Conservation (phyloP, 441 rosid species). For the Mallotus japonicus region DNA sequence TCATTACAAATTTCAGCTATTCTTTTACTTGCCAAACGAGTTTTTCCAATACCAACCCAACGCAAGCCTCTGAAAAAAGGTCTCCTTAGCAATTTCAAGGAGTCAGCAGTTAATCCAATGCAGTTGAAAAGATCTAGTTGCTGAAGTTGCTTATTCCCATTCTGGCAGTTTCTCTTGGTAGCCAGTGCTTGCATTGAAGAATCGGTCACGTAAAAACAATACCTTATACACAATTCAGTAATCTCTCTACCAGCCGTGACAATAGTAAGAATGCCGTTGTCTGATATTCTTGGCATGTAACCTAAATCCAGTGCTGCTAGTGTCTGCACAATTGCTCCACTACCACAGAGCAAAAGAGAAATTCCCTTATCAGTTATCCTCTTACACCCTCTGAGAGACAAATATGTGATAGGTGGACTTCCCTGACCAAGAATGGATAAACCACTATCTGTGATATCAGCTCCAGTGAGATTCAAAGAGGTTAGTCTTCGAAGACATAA, state of each 20-base stretch:
- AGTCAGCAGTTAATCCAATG: conserved; percentile 41
- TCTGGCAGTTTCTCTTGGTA: conserved; percentile 34
- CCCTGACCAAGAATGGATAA: conserved; percentile 45
- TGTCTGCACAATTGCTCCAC: conserved; percentile 44
- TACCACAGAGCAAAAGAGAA: conserved; percentile 37
- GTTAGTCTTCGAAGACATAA: conserved; percentile 43
- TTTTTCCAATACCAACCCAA: conserved; percentile 62
- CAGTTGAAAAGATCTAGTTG: conserved; percentile 59
- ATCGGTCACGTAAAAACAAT: conserved; percentile 53
- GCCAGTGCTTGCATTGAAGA: conserved; percentile 48
- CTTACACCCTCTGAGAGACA: conserved; percentile 64
- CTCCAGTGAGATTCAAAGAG: conserved; percentile 52
- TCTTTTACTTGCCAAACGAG: conserved; percentile 33
- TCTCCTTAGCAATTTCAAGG: conserved; percentile 38
- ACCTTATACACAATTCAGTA: conserved; percentile 52
- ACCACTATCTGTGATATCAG: conserved; percentile 61
- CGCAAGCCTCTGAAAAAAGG: conserved; percentile 51
- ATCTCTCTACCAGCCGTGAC: conserved; percentile 39
- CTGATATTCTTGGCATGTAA: conserved; percentile 59
- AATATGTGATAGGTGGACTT: conserved; percentile 40
- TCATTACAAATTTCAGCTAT: conserved; percentile 26
- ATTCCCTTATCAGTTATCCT: conserved; percentile 65
- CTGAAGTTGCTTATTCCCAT: conserved; percentile 38
- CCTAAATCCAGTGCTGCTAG: conserved; percentile 56
- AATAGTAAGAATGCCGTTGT: conserved; percentile 39